Evolutionary conservation across 2,329 filamentous ascomycete species (phyloP).

Genomic region (Aspergillus piperis): DNA sequence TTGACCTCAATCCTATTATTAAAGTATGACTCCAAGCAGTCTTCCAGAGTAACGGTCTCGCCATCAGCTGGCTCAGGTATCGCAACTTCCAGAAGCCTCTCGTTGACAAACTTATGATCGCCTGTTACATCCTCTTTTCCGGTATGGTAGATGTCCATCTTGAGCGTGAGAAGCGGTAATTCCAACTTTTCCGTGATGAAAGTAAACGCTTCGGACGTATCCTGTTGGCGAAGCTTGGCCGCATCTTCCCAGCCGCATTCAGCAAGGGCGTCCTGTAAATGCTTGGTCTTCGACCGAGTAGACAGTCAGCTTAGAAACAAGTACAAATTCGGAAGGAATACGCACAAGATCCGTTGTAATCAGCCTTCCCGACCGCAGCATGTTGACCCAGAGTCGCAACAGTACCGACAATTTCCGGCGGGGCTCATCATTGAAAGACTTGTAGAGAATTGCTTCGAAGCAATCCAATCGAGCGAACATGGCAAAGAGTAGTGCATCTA

Average conservation of each 20-base stretch:
- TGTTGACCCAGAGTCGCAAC: conserved; percentile 87
- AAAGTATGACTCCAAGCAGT: conserved; percentile 92
- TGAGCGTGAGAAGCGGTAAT: conserved; percentile 81
- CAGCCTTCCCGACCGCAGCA: conserved; percentile 79
- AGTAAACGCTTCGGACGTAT: conserved; percentile 91
- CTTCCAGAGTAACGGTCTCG: conserved; percentile 75
- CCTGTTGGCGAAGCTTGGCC: conserved; percentile 76
- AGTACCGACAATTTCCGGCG: conserved; percentile 74
- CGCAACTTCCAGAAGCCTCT: conserved; percentile 84
- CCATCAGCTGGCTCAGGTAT: conserved; percentile 70
- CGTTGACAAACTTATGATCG: conserved; percentile 93
- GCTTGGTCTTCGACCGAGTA: conserved; percentile 63
- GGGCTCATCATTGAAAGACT: conserved; percentile 70
- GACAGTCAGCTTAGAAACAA: conserved; percentile 1
- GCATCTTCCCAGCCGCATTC: conserved; percentile 90
- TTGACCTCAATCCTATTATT: conserved; percentile 90
- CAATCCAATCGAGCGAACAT: conserved; percentile 91
- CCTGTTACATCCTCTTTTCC: conserved; percentile 79
- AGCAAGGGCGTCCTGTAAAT: conserved; percentile 78
- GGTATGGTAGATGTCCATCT: conserved; percentile 92
- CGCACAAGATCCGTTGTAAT: conserved; percentile 79
- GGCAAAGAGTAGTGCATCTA: conserved; percentile 87
- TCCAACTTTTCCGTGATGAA: conserved; percentile 91
- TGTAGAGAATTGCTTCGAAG: conserved; percentile 90
- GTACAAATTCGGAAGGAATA: background rate